These are phyloP conservation scores for Beauveria caledonica DNA, from an alignment of 2,329 filamentous ascomycete species.

Conservation along the genomic window DNA sequence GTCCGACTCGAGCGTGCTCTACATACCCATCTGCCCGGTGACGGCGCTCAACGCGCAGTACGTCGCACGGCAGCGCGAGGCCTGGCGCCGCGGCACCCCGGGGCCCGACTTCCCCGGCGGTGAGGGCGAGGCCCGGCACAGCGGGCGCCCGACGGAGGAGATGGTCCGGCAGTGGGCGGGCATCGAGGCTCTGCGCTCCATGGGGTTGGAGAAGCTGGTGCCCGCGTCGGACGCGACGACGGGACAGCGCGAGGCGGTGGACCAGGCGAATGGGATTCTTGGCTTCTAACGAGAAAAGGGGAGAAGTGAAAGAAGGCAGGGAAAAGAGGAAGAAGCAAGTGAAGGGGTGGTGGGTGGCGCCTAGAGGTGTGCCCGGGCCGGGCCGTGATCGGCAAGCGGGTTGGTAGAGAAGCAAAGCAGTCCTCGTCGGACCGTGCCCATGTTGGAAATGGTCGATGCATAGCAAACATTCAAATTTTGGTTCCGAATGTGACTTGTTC, in stretches of 20 bases:
- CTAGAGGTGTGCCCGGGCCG: background rate
- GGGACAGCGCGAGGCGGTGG: constrained; percentile 30
- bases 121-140: constrained; percentile 52
- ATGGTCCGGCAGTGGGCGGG: constrained; percentile 27
- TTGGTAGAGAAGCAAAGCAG: background rate
- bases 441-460: no score
- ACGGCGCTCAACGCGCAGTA: constrained; percentile 69
- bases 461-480: background rate
- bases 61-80: constrained; percentile 59
- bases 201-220: constrained; percentile 36
- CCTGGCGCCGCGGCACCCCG: constrained; percentile 60
- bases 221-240: constrained; percentile 18
- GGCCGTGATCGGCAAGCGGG: background rate
- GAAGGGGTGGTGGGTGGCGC: no score
- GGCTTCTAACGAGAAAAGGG: constrained; percentile 26
- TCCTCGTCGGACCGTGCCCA: background rate
- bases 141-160: constrained; percentile 35
- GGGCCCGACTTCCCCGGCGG: constrained; percentile 67
- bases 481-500: background rate
- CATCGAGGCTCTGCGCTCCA: constrained; percentile 30
- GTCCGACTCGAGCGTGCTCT: constrained; percentile 73
- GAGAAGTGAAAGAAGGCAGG: background rate
- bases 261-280: constrained; percentile 35
- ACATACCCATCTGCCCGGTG: constrained; percentile 79
- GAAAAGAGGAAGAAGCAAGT: background rate